Conservation (phyloP, 2,329 filamentous ascomycete genomes). For the Botrytis hyacinthi region DNA sequence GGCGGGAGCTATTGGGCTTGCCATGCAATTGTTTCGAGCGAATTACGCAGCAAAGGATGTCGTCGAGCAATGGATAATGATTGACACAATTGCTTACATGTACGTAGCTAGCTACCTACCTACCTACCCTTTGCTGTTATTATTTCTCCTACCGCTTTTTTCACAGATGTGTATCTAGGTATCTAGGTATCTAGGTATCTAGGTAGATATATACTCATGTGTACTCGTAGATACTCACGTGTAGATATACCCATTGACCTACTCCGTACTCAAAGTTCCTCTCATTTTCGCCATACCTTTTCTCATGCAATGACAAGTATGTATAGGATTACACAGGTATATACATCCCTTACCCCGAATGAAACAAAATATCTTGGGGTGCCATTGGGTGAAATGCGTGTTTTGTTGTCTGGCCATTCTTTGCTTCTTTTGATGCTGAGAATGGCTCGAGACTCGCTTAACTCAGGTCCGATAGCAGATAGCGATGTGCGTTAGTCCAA, state of each 20-base stretch:
- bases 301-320: neutral
- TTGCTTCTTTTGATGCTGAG: neutral
- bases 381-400: neutral
- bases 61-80: neutral
- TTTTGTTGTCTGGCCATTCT: neutral
- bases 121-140: neutral
- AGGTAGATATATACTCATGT: neutral
- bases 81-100: too few relatives aligned
- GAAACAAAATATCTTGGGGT: neutral
- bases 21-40: neutral
- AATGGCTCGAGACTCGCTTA: neutral
- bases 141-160: neutral
- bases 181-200: too few relatives aligned
- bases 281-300: too few relatives aligned
- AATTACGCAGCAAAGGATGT: neutral
- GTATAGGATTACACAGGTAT: too few relatives aligned
- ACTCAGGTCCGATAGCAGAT: neutral
- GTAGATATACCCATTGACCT: neutral
- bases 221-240: too few relatives aligned
- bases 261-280: too few relatives aligned
- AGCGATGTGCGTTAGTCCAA: neutral
- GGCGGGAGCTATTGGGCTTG: neutral
- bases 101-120: too few relatives aligned
- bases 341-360: neutral
- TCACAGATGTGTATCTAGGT: neutral